Base-by-base conservation (phyloP, 2,329 filamentous ascomycete species). In the Podosphaera leucotricha region DNA sequence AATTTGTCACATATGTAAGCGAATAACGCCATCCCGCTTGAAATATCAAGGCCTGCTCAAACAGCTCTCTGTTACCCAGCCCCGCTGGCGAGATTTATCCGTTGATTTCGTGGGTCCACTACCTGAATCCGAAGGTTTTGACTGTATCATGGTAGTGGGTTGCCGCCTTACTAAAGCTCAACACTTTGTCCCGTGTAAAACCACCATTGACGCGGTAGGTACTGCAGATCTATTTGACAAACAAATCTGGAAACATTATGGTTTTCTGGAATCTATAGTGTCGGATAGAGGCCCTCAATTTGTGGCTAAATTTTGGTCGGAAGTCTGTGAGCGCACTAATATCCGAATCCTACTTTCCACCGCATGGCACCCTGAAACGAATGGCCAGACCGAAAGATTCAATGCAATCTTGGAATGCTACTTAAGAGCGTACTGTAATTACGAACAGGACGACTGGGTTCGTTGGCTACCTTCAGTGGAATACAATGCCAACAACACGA, bases 21-120 rank as follows among this genome's bases (percentile, higher is more conserved):
- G 41, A 13, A 43, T 43, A 7, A 43, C 22, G 5, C 41, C 41
- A 1, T 43, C 41, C 5, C 26, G 41, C 13, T 35, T 22, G 13
- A 43, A 43, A 36, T 43, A 5, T 24, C 41, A 43, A 35, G 41
- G 41, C 19, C 21, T 43, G 19, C 18, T 43, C 5, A 35, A 43
- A 24, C 41, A 43, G 19, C 41, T 43, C 13, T 26, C 41, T 2
- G 30, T 35, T 13, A 26, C 41, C 13, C 3, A 21, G 30, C 28
- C 16, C 18, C 28, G 41, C 16, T 36, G 24, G 39, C 22, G 16
- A 28, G 39, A 41, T 20, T 28, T 41, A 16, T 41, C 24, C 7
- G 39, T 41, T 21, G 16, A 43, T 16, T 43, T 43, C 18, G 30
- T 35, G 18, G 41, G 26, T 20, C 26, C 28, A 4, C 19, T 35